Conservation (phyloP, 345 rosid species). For the Camelina sativa region DNA sequence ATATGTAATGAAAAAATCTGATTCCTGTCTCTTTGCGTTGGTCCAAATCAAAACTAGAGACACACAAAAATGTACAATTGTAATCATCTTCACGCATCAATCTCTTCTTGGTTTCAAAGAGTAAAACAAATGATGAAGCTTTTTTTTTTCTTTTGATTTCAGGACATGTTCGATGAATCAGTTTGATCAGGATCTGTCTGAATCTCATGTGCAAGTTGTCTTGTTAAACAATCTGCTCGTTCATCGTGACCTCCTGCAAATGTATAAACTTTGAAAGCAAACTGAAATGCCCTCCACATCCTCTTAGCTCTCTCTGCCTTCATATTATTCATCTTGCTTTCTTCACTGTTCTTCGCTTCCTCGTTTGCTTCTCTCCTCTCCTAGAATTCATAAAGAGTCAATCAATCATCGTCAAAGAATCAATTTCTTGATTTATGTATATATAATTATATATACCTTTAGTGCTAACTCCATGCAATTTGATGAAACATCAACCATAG, state of each 20-base stretch:
- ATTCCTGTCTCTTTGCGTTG: neutral
- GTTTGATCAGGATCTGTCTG: slow-evolving; percentile 52
- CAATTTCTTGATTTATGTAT: neutral
- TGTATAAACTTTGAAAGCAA: slow-evolving; percentile 63
- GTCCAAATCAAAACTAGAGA: slow-evolving; percentile 36
- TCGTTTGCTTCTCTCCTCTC: slow-evolving; percentile 56
- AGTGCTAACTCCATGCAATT: slow-evolving; percentile 70
- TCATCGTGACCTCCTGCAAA: slow-evolving; percentile 83
- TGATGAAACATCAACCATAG: slow-evolving; percentile 77
- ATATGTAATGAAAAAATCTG: neutral
- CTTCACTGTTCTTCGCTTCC: slow-evolving; percentile 32
- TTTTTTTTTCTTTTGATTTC: neutral
- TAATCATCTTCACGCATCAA: slow-evolving; percentile 26
- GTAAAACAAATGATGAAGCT: slow-evolving; percentile 2
- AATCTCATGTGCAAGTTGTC: slow-evolving; percentile 62
- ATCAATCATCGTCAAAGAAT: neutral
- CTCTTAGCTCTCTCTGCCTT: slow-evolving; percentile 48
- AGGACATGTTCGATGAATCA: slow-evolving; percentile 25
- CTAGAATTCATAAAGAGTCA: slow-evolving; percentile 32
- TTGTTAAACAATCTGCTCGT: slow-evolving; percentile 57
- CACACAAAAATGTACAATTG: slow-evolving; percentile 24
- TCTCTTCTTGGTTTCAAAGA: slow-evolving; percentile 9
- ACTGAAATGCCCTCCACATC: slow-evolving; percentile 70
- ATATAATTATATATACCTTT: slow-evolving; percentile 45
- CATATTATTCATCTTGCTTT: slow-evolving; percentile 33